phyloP scores from a whole-genome alignment of 2,329 filamentous ascomycete species.

The Huntiella abstrusa region DNA sequence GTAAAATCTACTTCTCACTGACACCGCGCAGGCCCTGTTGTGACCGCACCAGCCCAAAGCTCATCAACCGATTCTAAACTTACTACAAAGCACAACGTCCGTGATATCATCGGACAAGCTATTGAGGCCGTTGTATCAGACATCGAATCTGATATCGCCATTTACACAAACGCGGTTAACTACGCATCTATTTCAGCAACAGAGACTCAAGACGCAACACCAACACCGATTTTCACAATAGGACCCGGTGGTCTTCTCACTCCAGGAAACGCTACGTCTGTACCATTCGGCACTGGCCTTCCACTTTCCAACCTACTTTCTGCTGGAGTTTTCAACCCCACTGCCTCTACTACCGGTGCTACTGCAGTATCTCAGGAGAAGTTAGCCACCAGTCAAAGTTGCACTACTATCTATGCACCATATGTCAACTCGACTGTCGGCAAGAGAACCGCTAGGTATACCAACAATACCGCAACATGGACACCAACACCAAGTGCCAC shows the following conservation, averaged over 20 bases:
- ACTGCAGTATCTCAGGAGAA: not conserved
- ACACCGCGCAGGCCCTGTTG: too few relatives aligned
- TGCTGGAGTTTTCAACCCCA: too few relatives aligned
- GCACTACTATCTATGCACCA: slow-evolving; percentile 8
- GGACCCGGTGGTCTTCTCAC: not conserved
- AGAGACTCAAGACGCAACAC: not conserved
- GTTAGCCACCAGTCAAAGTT: not conserved
- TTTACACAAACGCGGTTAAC: slow-evolving; percentile 4
- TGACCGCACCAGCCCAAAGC: not conserved
- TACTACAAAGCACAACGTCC: not conserved
- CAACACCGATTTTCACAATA: not conserved
- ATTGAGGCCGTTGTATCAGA: not conserved
- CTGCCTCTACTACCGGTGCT: not conserved
- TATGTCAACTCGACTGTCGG: slow-evolving; percentile 5
- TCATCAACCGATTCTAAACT: not conserved
- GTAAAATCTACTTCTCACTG: too few relatives aligned
- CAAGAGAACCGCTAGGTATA: not conserved
- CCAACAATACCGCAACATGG: too few relatives aligned
- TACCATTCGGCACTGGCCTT: not conserved
- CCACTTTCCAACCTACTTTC: not conserved
- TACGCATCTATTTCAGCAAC: not conserved
- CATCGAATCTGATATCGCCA: slow-evolving; percentile 1
- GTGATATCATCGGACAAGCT: not conserved
- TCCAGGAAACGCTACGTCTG: not conserved
- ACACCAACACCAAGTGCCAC: not conserved